Percentiles rank a stretch among this genome's conserved stretches.
Evolutionary conservation across 305 asterid genomes (phyloP).

Genomic region (Solanum chacoense): DNA sequence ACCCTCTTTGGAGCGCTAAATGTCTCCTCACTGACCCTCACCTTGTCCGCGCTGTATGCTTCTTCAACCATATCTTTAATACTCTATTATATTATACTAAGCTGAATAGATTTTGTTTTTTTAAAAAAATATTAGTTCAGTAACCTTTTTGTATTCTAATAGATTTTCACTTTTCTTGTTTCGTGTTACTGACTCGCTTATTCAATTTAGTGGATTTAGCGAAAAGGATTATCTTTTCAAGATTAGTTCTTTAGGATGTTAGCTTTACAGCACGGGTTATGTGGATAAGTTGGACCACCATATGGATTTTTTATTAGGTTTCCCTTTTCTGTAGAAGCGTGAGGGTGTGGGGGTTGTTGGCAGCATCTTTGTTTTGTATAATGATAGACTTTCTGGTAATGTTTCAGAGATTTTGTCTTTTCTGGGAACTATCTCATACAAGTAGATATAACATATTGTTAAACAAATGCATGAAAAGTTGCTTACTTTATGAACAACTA

Average conservation of each 20-base stretch:
- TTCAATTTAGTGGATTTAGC: background rate
- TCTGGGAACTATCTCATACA: background rate
- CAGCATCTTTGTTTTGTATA: background rate
- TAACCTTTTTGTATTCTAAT: background rate
- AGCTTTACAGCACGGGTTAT: background rate
- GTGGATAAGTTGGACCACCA: background rate
- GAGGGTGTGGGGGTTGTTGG: background rate
- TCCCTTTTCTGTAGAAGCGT: background rate
- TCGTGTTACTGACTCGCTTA: background rate
- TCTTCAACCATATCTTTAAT: background rate
- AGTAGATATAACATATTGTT: background rate
- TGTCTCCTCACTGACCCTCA: constrained; percentile 80
- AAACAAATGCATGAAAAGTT: background rate
- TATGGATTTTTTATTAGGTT: background rate
- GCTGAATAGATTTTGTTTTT: background rate
- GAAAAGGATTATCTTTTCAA: background rate
- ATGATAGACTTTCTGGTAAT: background rate
- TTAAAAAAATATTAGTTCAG: background rate
- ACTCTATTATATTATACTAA: background rate
- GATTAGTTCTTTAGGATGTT: background rate
- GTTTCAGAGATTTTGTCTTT: background rate
- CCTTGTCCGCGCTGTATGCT: constrained; percentile 56
- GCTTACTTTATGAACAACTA: background rate
- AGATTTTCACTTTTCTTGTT: background rate
- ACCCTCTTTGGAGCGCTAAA: constrained; percentile 95